Conservation (phyloP, 2,329 filamentous ascomycete species). For the Microdochium bolleyi region DNA sequence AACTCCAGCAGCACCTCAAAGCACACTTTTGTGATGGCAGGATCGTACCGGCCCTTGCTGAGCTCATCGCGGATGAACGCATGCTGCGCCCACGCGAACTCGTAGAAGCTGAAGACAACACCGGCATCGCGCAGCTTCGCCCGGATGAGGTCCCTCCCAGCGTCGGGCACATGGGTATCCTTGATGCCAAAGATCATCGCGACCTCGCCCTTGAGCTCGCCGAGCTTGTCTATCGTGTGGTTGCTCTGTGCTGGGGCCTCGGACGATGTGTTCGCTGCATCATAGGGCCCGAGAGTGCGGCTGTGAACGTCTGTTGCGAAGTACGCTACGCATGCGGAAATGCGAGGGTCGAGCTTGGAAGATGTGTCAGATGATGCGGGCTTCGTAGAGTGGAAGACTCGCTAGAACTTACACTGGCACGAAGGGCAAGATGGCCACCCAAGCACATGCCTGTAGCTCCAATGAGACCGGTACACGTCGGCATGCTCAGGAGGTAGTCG, state of each 20-base stretch:
- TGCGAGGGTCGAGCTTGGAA: slow-evolving; percentile 66
- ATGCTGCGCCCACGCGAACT: slow-evolving; percentile 90
- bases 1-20: slow-evolving; percentile 86
- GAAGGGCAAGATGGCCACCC: slow-evolving; percentile 75
- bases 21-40: slow-evolving; percentile 77
- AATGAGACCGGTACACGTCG: slow-evolving; percentile 74
- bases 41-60: slow-evolving; percentile 89
- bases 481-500: slow-evolving; percentile 60
- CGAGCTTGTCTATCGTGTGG: slow-evolving; percentile 46
- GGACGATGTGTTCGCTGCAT: slow-evolving; percentile 36
- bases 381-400: background rate
- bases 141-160: slow-evolving; percentile 76
- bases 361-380: background rate
- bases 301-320: slow-evolving; percentile 90
- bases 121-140: slow-evolving; percentile 71
- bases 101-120: slow-evolving; percentile 72
- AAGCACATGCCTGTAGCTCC: slow-evolving; percentile 87
- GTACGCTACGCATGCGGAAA: slow-evolving; percentile 74
- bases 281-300: slow-evolving; percentile 60
- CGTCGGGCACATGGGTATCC: slow-evolving; percentile 82
- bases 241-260: slow-evolving; percentile 27
- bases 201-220: slow-evolving; percentile 68
- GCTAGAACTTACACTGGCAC: slow-evolving; percentile 35
- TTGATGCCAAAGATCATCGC: slow-evolving; percentile 88
- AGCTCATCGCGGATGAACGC: slow-evolving; percentile 91